These are phyloP conservation scores for Populus tomentosa DNA, from an alignment of 441 rosid genomes.

Conservation along the genomic window DNA sequence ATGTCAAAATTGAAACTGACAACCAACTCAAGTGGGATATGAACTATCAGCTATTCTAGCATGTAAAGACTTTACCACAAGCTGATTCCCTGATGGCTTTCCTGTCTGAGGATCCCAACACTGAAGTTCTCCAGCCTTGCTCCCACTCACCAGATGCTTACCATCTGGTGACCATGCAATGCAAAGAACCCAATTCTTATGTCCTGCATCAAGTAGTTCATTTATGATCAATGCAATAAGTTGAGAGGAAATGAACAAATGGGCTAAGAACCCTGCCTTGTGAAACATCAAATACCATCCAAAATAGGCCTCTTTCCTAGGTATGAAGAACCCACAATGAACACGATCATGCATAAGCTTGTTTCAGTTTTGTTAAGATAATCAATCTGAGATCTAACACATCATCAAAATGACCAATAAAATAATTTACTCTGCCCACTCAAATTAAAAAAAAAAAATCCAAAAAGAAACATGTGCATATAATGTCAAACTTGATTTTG, in stretches of 20 bases:
- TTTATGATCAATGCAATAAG: neutral
- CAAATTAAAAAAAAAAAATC: neutral
- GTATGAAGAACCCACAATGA: neutral
- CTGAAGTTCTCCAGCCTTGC: constrained; percentile 85
- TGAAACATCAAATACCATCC: neutral
- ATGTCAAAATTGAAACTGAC: neutral
- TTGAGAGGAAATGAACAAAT: neutral
- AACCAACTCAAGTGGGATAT: neutral
- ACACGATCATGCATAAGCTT: neutral
- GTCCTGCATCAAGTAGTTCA: constrained; percentile 47
- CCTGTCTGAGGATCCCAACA: constrained; percentile 93
- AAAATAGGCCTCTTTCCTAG: neutral
- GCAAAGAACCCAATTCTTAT: constrained; percentile 95
- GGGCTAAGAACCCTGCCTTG: neutral
- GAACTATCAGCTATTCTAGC: constrained; percentile 6
- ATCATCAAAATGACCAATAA: neutral
- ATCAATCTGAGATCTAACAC: neutral
- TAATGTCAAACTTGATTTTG: neutral
- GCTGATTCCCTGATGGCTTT: constrained; percentile 67
- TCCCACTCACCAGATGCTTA: constrained; percentile 89
- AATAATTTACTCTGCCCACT: neutral
- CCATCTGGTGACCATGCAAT: constrained; percentile 98
- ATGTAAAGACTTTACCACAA: constrained; percentile 41
- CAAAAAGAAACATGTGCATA: neutral
- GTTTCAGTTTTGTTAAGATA: neutral